Base-by-base conservation (phyloP, 148 eudicot genomes). In the Heliamphora exappendiculata region DNA sequence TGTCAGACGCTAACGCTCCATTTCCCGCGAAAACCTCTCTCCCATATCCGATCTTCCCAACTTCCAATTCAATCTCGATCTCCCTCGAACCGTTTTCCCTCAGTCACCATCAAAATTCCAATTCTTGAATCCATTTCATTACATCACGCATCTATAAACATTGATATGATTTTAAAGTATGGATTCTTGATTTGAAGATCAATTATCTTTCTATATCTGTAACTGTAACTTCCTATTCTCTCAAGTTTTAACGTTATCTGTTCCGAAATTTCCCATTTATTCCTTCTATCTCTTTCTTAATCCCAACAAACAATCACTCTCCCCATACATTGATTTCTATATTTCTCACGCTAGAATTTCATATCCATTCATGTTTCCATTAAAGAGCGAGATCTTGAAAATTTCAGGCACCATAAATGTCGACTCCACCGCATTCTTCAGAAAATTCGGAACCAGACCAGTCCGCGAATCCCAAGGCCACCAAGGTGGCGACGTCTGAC, bases 1-100 rank as follows among this genome's bases (percentile, higher is more conserved):
- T 71, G 86, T 74, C 84, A 57, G 39, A 80, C 81, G 51, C 47
- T 55, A 70, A 62, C 75, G 3, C 62, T 55, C 63, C 73, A 7
- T 49, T 85, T 85, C 86, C 86, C 88, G 84, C 86, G 86, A 86
- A 86, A 80, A 78, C 53, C 79, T 83, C 88, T 79, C 81, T 24
- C 55, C 7, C n/a, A 66, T 51, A 3, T 13, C 19, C 36, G 0
- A 3, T 33, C 2, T 66, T 45, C 60, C 34, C 0, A 5, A 17
- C 1, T 54, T 28, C 12, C 12, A 6, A 42, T 66, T 20, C 54
- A 20, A 19, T 33, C 64, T 19, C 70, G 1, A 20, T 45, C 59
- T 28, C 3, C 3, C 41, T 17, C 65, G 0, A 2, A 22, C 31
- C 31, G 31, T 5, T 8, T 0, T 26, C 2, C 1, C 3, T 29